Percentiles rank a stretch among this genome's conserved stretches.
Evolutionary conservation across 176 grass and related monocot species (phyloP).

Genomic region (Oryza brachyantha): DNA sequence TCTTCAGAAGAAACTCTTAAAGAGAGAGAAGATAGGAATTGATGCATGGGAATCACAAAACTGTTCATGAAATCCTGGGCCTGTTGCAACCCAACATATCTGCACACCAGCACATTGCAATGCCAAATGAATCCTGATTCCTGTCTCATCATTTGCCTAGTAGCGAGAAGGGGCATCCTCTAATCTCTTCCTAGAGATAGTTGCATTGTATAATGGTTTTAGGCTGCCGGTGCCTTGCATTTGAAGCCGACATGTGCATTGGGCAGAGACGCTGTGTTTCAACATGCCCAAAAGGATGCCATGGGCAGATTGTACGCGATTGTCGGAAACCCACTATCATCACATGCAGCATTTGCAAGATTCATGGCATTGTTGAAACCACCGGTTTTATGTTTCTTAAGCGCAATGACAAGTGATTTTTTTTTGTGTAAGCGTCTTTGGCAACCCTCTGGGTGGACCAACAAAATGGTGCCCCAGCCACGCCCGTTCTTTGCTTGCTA

Average conservation of each 20-base stretch:
- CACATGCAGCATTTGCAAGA: not conserved
- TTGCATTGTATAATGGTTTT: not conserved
- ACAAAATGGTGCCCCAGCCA: not conserved
- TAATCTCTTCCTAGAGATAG: not conserved
- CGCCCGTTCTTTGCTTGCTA: not conserved
- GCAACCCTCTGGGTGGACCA: not conserved
- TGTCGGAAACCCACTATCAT: not conserved
- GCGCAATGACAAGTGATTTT: not conserved
- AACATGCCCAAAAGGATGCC: not conserved
- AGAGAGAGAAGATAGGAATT: constrained; percentile 13
- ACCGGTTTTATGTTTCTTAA: not conserved
- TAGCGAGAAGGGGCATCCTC: not conserved
- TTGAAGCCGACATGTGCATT: constrained; percentile 20
- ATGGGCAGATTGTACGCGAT: not conserved
- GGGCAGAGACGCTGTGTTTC: not conserved
- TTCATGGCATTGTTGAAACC: not conserved
- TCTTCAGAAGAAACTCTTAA: not conserved
- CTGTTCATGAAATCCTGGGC: not conserved
- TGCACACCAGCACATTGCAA: not conserved
- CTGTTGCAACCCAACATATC: not conserved
- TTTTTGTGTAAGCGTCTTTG: not conserved
- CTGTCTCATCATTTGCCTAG: not conserved
- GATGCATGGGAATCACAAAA: not conserved
- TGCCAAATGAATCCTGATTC: not conserved
- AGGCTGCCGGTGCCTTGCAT: constrained; percentile 1